Evolutionary conservation across 2,329 filamentous ascomycete genomes (phyloP).

Genomic region (Diaporthe aspalathi): DNA sequence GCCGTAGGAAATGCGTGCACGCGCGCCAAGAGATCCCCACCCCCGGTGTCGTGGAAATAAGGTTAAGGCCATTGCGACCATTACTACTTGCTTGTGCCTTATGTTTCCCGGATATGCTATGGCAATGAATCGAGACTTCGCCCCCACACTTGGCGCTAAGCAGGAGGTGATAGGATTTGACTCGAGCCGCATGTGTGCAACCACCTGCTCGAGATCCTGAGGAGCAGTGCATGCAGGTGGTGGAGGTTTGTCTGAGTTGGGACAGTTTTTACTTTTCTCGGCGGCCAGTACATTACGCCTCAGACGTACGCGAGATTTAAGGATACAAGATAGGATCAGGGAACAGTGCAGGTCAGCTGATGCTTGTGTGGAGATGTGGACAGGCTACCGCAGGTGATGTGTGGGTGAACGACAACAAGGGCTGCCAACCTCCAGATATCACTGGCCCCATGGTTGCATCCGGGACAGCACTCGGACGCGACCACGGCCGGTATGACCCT

Average conservation of each 20-base stretch:
- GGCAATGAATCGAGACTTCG: background rate
- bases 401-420: background rate
- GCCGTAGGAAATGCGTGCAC: background rate
- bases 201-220: background rate
- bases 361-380: background rate
- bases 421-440: background rate
- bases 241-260: background rate
- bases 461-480: constrained; percentile 7
- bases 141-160: constrained; percentile 11
- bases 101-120: background rate
- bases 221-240: background rate
- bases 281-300: background rate
- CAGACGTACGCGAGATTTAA: background rate
- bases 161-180: background rate
- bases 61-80: constrained; percentile 2
- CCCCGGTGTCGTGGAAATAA: constrained; percentile 22
- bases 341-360: background rate
- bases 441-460: constrained; percentile 15
- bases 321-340: background rate
- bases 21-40: constrained; percentile 23
- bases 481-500: constrained; percentile 8
- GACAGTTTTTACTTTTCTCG: too few relatives aligned
- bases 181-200: constrained; percentile 20
- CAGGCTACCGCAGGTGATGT: background rate
- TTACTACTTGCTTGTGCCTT: background rate